phyloP scores from a whole-genome alignment of 768 basidiomycete genomes.

The Strobilomyces echinocephalus region DNA sequence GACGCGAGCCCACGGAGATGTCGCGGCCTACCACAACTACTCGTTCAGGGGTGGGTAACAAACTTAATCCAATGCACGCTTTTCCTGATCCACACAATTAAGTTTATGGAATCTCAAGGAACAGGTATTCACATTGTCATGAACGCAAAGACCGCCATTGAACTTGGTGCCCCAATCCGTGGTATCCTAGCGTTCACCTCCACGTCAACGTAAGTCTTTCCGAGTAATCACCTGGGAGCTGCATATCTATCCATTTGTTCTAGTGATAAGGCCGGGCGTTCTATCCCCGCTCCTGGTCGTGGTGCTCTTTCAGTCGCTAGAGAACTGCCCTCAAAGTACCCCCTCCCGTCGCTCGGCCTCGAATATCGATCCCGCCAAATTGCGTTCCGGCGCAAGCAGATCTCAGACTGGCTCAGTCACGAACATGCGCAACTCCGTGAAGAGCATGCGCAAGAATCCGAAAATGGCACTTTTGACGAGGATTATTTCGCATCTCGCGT shows the following conservation, averaged over 20 bases:
- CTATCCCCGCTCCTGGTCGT: conserved; percentile 93
- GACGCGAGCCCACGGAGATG: conserved; percentile 98
- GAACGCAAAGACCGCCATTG: conserved; percentile 93
- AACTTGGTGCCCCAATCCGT: conserved; percentile 90
- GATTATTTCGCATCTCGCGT: conserved; percentile 75
- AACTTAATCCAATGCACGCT: not conserved
- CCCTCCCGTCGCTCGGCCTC: conserved; percentile 76
- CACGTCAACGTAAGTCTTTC: conserved; percentile 75
- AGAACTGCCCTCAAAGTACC: conserved; percentile 73
- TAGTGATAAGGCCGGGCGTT: conserved; percentile 98
- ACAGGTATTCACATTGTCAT: conserved; percentile 96
- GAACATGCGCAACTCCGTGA: conserved; percentile 82
- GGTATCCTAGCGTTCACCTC: conserved; percentile 94
- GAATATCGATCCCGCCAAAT: conserved; percentile 92
- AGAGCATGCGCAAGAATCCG: conserved; percentile 62
- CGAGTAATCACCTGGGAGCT: not conserved
- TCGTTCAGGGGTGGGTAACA: conserved; percentile 73
- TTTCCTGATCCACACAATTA: conserved; percentile 22
- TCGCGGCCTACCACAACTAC: conserved; percentile 96
- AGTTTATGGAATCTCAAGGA: conserved; percentile 97
- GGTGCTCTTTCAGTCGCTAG: conserved; percentile 88
- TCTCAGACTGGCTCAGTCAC: conserved; percentile 89
- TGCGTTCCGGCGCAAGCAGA: conserved; percentile 90
- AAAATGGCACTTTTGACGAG: conserved; percentile 49
- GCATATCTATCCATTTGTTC: conserved; percentile 3